Base-by-base conservation (phyloP, 2,329 filamentous ascomycete genomes). In the Botryosphaeria dothidea region DNA sequence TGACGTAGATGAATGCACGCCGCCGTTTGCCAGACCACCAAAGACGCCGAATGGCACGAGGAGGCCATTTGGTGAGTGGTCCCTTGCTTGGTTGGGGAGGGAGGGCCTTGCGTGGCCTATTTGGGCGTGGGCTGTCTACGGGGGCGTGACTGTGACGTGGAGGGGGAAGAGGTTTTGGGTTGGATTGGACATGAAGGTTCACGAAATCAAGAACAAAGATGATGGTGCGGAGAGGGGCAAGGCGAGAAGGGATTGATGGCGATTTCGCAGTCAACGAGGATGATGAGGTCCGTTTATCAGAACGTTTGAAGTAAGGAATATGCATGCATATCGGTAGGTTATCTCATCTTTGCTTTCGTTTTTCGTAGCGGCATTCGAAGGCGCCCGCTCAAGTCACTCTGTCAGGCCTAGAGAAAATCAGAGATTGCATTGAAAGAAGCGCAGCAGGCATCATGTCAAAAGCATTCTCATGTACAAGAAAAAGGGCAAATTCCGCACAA, bases 101-200 rank as follows among this genome's bases (percentile, higher is more conserved):
- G 95, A 99, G 78, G 69, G 86, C 0, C 82, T 97, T 8, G 93
- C 95, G 0, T 81, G 97, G 51, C 93, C 93, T 0, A 90, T 99
- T 66, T 99, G 95, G 95, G 81, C 87, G 0, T 93, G 90, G 86
- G 95, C 95, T 0, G 91, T 97, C 21, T 87, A 92, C 70, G 90
- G 94, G n/a, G 95, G 95, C 0, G 88, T 90, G 1, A 94, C 89
- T 0, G 92, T 99, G 0, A 86, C 86, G 61, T 99, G 95, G 96
- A 83, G 95, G 64, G 94, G 93, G 0, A 89, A 89, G 72, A 85
- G 82, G 29, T 98, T 98, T 75, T 86, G 86, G 71, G 93, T 98
- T 1, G 87, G 90, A 1, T 84, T 92, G 70, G 91, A 98, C 75
- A 94, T 94, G 84, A 91, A 88, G 58, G 94, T 96, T 27, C 83